A percentile compares a stretch with the other conserved stretches of the same genome.
Evolutionary conservation across 2,329 filamentous ascomycete genomes (phyloP).

Genomic region (Hypomyces perniciosus): DNA sequence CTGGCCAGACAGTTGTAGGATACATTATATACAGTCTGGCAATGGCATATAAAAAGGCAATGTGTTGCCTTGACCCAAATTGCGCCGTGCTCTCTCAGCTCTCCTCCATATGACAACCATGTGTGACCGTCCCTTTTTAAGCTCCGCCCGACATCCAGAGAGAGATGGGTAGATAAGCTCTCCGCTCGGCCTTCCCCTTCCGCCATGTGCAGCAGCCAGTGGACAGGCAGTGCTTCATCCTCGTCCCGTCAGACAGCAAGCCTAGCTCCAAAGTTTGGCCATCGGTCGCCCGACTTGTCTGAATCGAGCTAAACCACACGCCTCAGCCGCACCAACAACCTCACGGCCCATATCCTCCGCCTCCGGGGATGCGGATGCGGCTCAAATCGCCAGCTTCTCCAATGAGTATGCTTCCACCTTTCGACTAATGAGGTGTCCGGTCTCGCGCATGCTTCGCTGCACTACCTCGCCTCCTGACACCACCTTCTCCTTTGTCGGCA

Average conservation of each 20-base stretch:
- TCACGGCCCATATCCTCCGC: background rate
- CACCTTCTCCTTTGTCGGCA: slow-evolving; percentile 51
- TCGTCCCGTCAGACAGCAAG: too few species aligned
- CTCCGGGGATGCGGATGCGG: slow-evolving; percentile 10
- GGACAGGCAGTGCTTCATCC: background rate
- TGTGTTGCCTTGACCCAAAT: background rate
- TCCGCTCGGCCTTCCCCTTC: background rate
- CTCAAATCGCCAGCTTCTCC: slow-evolving; percentile 65
- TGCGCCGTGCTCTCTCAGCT: background rate
- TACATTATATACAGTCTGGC: background rate
- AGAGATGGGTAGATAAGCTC: background rate
- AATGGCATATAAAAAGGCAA: too few species aligned
- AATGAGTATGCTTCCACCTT: slow-evolving; percentile 77
- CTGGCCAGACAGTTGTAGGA: background rate
- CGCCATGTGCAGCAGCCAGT: background rate
- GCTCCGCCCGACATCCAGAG: background rate
- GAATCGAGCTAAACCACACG: background rate
- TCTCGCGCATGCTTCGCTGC: slow-evolving; percentile 64
- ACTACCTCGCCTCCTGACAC: slow-evolving; percentile 64
- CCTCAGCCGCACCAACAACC: slow-evolving; percentile 1
- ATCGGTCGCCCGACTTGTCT: background rate
- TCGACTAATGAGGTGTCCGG: slow-evolving; percentile 70
- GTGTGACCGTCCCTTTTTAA: background rate
- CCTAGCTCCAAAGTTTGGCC: background rate
- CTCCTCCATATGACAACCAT: background rate